Evolutionary conservation across 768 basidiomycete genomes (phyloP), one percentile per base, ranked within the genome.

Genomic region (Nidula microcarpa): DNA sequence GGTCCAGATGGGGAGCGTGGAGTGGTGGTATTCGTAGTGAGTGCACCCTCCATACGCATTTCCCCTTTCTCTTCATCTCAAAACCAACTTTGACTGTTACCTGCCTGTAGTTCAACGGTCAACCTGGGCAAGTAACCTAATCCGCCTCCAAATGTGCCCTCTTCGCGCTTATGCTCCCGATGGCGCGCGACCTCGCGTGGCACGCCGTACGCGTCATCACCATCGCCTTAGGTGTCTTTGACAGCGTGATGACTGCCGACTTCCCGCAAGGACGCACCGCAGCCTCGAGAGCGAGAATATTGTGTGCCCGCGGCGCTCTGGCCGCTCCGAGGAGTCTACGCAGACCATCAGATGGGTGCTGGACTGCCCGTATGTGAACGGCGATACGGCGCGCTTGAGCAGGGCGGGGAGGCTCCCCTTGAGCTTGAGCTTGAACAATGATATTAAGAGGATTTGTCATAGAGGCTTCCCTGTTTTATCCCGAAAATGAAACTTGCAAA

Each of bases 61-160:
- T 45, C n/a, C 32, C 23, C 39, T 18, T 18, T 33, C 16, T 32
- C 44, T 10, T 23, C 18, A 35, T 45, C 43, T 49, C 18, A 10
- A 16, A 10, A n/a, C 52, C 43, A 8, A 7, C 8, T 23, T 45
- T 17, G 23, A 23, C 33, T 53, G 3, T 16, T 43, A n/a, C 34
- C 14, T n/a, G 4, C 23, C 3, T 5, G 13, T 35, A 83, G 81
- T 82, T 72, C 55, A 76, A 81, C 63, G 80, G 79, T 5, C 80
- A 81, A 54, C 74, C 80, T 1, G 81, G 81, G 2, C 84, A 84
- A 56, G 71, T 74, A 0, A 82, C 80, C 0, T 85, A 85, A 57
- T 64, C 80, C 1, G 80, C 79, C 2, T 71, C 74, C 1, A 85
- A 85, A 63, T 82, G 82, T 45, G 84, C 78, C 1, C 55, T 85